Evolutionary conservation across 2,329 filamentous ascomycete species (phyloP), one percentile per base, ranked within the genome.

Genomic region (Talaromyces amestolkiae): DNA sequence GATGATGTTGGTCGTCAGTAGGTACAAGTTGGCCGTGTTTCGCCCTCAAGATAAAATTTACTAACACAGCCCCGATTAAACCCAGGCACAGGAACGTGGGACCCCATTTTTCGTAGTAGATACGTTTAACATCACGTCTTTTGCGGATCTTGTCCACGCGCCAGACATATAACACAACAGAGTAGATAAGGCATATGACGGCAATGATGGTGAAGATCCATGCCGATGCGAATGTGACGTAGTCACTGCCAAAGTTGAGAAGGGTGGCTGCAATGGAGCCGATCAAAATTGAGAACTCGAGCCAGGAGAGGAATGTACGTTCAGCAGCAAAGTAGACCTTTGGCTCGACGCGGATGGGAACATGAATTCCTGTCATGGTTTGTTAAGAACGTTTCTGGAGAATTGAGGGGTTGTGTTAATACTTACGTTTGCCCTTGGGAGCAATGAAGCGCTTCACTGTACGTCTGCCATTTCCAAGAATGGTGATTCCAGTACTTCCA

Each of bases 291-390:
- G 91, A 94, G 79, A 96, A 98, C 78, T 99, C 94, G 72, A 99
- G 90, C 93, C 95, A 99, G 68, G 92, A 91, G 65, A 99, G 85
- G 80, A 97, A 99, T 0, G 95, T 99, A 69, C 95, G 87, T 79
- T 99, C 95, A 0, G 93, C 93, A 24, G 95, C 95, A 75, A 99
- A 97, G 78, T 93, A 97, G 60, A 99, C 95, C 80, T 99, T 99
- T 39, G 95, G 95, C 78, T 99, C 95, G 39, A 99, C 93, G 58
- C 95, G 89, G 64, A 98, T 90, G 15, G 94, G 94, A 27, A 99
- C 95, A 73, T 98, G 94, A 66, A 99, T 98, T 77, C 91, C 91
- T 86, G 22, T 27, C 31, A 45, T 24, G 22, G 10, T 24, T 24
- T 33, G 37, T 27, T 41, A 41, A 27, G 9, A 13, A 24, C 13